phyloP scores from a whole-genome alignment of 495 filamentous ascomycete genomes.

The Daldinia bambusicola region DNA sequence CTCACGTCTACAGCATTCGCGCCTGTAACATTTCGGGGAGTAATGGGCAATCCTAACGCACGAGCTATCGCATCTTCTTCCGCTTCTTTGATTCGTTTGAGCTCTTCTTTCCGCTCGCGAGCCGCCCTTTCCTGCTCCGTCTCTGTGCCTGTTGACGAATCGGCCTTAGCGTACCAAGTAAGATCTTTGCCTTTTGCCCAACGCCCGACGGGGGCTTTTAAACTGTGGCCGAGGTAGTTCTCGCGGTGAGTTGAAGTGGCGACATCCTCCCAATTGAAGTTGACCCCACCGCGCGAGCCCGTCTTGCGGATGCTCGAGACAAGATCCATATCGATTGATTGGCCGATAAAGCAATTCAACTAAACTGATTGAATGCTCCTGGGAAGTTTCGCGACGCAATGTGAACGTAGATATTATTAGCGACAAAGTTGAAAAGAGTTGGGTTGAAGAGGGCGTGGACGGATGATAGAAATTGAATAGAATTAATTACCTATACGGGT shows the following conservation, averaged over 20 bases:
- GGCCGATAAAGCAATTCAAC: background rate
- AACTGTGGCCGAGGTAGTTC: slow-evolving; percentile 95
- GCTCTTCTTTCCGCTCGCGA: slow-evolving; percentile 79
- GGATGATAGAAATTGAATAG: background rate
- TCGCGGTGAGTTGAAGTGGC: slow-evolving; percentile 87
- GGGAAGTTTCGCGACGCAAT: background rate
- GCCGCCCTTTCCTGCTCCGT: slow-evolving; percentile 69
- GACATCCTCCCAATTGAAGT: slow-evolving; percentile 97
- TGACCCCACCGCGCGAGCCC: slow-evolving; percentile 90
- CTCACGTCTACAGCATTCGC: slow-evolving; percentile 60
- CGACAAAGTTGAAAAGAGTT: background rate
- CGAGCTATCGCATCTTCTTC: slow-evolving; percentile 89
- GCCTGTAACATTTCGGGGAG: slow-evolving; percentile 58
- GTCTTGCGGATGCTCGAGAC: slow-evolving; percentile 91
- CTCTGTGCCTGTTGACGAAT: slow-evolving; percentile 59
- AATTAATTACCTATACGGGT: too few species aligned
- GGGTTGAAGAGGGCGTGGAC: background rate
- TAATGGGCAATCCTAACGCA: slow-evolving; percentile 81
- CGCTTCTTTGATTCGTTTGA: slow-evolving; percentile 84
- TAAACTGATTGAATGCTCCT: background rate
- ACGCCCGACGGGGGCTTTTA: slow-evolving; percentile 95
- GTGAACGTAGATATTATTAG: background rate
- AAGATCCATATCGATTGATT: slow-evolving; percentile 77
- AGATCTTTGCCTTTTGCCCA: slow-evolving; percentile 94
- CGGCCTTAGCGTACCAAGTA: slow-evolving; percentile 85